Evolutionary conservation across 139 green algal species (phyloP).

Genomic region (Axilococcus clingmanii): DNA sequence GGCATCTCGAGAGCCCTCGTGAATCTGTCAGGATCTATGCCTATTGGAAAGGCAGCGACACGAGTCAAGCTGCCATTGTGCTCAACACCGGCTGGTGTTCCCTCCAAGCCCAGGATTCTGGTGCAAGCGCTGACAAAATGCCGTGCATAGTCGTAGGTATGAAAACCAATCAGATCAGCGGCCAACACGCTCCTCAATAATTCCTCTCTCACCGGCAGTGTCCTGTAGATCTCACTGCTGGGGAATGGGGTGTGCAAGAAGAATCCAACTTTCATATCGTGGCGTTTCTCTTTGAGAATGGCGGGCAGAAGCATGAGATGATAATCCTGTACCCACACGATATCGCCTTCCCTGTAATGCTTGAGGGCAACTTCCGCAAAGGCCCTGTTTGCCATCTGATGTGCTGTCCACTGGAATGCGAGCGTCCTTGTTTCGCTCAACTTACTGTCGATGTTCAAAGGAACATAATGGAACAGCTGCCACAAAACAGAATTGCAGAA

Average conservation of each 20-base stretch:
- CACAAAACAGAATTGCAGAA: constrained; percentile 98
- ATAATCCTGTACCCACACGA: constrained; percentile 92
- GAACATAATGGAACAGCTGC: constrained; percentile 98
- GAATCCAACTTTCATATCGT: constrained; percentile 80
- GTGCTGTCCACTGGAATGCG: constrained; percentile 81
- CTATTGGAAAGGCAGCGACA: constrained; percentile 88
- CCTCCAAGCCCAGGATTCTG: constrained; percentile 87
- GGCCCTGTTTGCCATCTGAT: constrained; percentile 56
- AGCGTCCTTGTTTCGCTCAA: constrained; percentile 76
- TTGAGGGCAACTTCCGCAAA: constrained; percentile 73
- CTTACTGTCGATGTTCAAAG: constrained; percentile 83
- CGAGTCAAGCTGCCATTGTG: constrained; percentile 79
- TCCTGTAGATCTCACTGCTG: constrained; percentile 76
- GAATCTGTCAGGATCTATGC: constrained; percentile 97
- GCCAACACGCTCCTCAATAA: constrained; percentile 72
- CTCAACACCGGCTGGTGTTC: constrained; percentile 81
- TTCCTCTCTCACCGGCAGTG: constrained; percentile 75
- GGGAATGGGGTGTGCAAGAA: constrained; percentile 91
- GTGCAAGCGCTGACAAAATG: constrained; percentile 91
- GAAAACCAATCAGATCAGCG: constrained; percentile 86
- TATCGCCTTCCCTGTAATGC: constrained; percentile 67
- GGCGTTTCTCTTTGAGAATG: constrained; percentile 72
- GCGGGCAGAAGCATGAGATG: constrained; percentile 89
- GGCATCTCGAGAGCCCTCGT: constrained; percentile 68
- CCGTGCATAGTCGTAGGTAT: constrained; percentile 91